Evolutionary conservation across 1,284 basidiomycete genomes (phyloP).

Genomic region (Trametes pubescens): DNA sequence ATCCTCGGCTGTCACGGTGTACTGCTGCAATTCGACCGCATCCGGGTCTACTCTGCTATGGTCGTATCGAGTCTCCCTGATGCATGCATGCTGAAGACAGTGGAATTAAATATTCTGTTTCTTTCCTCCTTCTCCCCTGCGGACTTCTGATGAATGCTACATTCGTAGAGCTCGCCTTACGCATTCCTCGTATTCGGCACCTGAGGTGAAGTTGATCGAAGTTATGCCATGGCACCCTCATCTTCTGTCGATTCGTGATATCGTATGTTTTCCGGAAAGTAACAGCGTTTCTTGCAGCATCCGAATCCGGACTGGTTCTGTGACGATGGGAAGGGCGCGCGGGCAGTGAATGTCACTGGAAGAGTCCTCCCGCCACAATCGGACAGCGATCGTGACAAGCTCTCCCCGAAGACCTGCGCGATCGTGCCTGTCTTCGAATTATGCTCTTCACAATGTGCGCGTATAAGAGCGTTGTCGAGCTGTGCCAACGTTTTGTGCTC

Average conservation of each 20-base stretch:
- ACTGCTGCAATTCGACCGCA: not conserved
- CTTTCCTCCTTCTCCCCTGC: not conserved
- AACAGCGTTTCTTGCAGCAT: constrained; percentile 8
- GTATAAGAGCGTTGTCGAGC: constrained; percentile 14
- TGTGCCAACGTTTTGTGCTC: not conserved
- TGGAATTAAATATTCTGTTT: not conserved
- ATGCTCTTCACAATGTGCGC: constrained; percentile 12
- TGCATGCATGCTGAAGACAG: too few relatives aligned
- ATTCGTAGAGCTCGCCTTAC: not conserved
- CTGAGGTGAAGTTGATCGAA: not conserved
- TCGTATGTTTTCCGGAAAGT: constrained; percentile 14
- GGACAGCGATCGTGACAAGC: constrained; percentile 22
- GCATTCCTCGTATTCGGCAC: not conserved
- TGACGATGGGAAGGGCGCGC: constrained; percentile 1
- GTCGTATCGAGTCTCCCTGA: too few relatives aligned
- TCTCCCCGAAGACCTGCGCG: constrained; percentile 6
- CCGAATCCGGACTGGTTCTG: not conserved
- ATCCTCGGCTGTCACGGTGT: not conserved
- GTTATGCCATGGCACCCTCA: not conserved
- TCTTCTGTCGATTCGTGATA: not conserved
- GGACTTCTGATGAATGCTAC: not conserved
- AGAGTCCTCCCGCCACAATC: constrained; percentile 7
- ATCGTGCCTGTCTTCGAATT: constrained; percentile 10
- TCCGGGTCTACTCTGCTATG: too few relatives aligned
- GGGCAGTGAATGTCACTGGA: not conserved